Evolutionary conservation across 805 yeast species (phyloP).

Genomic region (Yamadazyma sp.): DNA sequence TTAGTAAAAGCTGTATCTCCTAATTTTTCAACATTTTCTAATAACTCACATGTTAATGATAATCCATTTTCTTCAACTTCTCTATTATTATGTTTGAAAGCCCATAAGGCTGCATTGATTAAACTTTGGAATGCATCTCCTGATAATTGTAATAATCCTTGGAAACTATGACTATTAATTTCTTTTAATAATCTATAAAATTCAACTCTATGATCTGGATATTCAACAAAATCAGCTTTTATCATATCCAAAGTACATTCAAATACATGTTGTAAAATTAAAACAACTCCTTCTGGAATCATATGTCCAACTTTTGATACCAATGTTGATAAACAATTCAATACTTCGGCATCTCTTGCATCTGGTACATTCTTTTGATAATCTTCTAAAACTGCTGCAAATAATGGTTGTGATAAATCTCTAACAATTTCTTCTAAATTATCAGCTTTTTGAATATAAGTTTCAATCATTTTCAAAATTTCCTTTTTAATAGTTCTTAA

Average conservation of each 20-base stretch:
- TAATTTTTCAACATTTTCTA: slow-evolving; percentile 77
- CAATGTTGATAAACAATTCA: slow-evolving; percentile 89
- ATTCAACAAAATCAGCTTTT: slow-evolving; percentile 90
- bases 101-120: slow-evolving; percentile 95
- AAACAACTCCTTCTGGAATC: slow-evolving; percentile 86
- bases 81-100: slow-evolving; percentile 94
- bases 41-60: slow-evolving; percentile 74
- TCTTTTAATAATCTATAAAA: slow-evolving; percentile 87
- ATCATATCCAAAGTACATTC: slow-evolving; percentile 95
- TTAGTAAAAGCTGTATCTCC: slow-evolving; percentile 71
- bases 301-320: slow-evolving; percentile 82
- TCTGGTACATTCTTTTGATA: slow-evolving; percentile 87
- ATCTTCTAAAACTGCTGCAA: slow-evolving; percentile 84
- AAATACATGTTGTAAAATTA: slow-evolving; percentile 85
- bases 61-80: slow-evolving; percentile 94
- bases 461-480: slow-evolving; percentile 82
- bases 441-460: slow-evolving; percentile 83
- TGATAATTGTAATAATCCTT: slow-evolving; percentile 82
- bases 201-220: slow-evolving; percentile 97
- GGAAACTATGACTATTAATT: slow-evolving; percentile 80
- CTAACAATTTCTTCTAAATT: slow-evolving; percentile 79
- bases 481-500: slow-evolving; percentile 96
- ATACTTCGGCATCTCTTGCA: slow-evolving; percentile 96
- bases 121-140: slow-evolving; percentile 89
- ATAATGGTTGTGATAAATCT: slow-evolving; percentile 77